These are phyloP conservation scores for Chenopodium berlandieri DNA, from an alignment of 148 eudicot species.

Conservation along the genomic window DNA sequence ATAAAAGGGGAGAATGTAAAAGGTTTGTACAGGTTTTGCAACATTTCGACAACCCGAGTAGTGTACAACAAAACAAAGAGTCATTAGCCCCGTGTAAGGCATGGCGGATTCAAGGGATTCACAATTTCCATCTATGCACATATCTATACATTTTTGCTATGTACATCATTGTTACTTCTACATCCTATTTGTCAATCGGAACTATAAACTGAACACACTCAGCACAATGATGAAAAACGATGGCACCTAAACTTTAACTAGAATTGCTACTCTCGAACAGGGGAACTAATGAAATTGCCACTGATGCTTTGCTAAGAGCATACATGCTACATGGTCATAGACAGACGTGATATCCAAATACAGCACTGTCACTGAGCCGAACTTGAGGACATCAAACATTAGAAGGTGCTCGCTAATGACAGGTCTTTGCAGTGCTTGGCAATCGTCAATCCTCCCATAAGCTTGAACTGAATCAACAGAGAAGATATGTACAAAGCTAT, in stretches of 20 bases:
- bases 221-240: not conserved
- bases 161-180: conserved; percentile 2
- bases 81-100: not conserved
- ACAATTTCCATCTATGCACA: not conserved
- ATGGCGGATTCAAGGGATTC: not conserved
- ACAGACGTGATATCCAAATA: not conserved
- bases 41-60: not conserved
- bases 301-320: not conserved
- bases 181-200: not conserved
- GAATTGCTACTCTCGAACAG: not conserved
- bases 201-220: not conserved
- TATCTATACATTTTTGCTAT: conserved; percentile 14
- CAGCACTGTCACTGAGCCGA: not conserved
- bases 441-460: conserved; percentile 6
- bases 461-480: conserved; percentile 5
- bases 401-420: not conserved
- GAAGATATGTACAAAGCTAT: conserved; percentile 31
- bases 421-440: not conserved
- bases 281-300: not conserved
- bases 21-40: not conserved
- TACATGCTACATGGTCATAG: not conserved
- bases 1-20: no score
- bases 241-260: not conserved
- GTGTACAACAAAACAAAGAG: not conserved
- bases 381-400: not conserved